phyloP scores from a whole-genome alignment of 2,329 filamentous ascomycete species.

The Didymella arachidicola region DNA sequence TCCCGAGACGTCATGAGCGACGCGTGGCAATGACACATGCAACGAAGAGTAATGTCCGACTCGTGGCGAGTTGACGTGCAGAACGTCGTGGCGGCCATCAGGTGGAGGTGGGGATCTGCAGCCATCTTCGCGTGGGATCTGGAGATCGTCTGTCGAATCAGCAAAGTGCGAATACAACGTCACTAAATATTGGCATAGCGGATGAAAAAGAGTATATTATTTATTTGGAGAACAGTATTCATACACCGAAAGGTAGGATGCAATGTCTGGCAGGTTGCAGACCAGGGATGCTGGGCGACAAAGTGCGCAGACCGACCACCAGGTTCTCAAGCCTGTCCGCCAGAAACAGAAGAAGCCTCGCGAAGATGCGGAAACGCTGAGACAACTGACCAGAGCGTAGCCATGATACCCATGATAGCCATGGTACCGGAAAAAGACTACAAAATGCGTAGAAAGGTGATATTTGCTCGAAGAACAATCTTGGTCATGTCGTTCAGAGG shows the following conservation, averaged over 20 bases:
- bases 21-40: constrained; percentile 30
- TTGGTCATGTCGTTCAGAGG: constrained; percentile 21
- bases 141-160: constrained; percentile 9
- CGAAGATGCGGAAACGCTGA: constrained; percentile 18
- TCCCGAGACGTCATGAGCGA: constrained; percentile 22
- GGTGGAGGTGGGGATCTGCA: constrained; percentile 11
- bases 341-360: constrained; percentile 6
- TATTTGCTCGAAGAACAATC: constrained; percentile 12
- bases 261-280: constrained; percentile 23
- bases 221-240: constrained; percentile 28
- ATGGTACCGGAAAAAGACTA: background rate
- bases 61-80: constrained; percentile 11
- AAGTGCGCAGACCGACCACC: constrained; percentile 4
- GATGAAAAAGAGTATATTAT: constrained; percentile 27
- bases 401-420: constrained; percentile 1
- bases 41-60: constrained; percentile 12
- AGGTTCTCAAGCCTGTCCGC: constrained; percentile 13
- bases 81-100: constrained; percentile 1
- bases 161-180: background rate
- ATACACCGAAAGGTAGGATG: constrained; percentile 21
- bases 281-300: constrained; percentile 9
- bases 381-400: constrained; percentile 13
- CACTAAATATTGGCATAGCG: background rate
- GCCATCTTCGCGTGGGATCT: constrained; percentile 1
- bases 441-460: constrained; percentile 7